phyloP scores from a whole-genome alignment of 164 flowering plant genomes.

The Magnolia sinica region DNA sequence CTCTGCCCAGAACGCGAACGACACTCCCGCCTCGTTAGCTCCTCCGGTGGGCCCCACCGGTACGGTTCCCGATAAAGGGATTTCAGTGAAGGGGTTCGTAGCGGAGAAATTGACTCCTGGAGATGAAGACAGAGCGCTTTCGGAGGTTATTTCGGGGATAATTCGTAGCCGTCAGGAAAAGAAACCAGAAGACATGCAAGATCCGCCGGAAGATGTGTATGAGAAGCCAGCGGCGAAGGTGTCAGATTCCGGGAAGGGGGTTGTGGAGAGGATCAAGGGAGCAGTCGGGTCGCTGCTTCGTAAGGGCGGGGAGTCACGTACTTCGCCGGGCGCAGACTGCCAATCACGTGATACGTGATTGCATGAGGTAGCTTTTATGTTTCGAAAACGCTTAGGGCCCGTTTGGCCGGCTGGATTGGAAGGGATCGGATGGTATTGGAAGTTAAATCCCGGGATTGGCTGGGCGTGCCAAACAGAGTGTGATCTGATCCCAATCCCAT shows the following conservation, averaged over 20 bases:
- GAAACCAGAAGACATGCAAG: background rate
- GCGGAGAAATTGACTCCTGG: slow-evolving; percentile 62
- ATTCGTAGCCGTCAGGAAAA: slow-evolving; percentile 22
- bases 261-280: slow-evolving; percentile 19
- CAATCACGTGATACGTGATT: background rate
- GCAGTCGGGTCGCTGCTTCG: slow-evolving; percentile 22
- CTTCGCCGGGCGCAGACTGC: background rate
- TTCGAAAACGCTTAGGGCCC: no score
- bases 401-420: no score
- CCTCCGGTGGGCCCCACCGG: background rate
- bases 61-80: background rate
- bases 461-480: no score
- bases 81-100: slow-evolving; percentile 36
- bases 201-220: background rate
- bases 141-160: slow-evolving; percentile 47
- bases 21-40: background rate
- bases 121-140: slow-evolving; percentile 67
- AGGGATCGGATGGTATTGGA: no score
- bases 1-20: no score
- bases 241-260: slow-evolving; percentile 12
- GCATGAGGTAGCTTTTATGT: background rate
- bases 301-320: slow-evolving; percentile 5
- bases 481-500: no score
- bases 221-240: slow-evolving; percentile 26
- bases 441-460: no score